A percentile compares a stretch with the other conserved stretches of the same genome.
Conservation (phyloP, 441 rosid species). For the Lagerstroemia fauriei region DNA sequence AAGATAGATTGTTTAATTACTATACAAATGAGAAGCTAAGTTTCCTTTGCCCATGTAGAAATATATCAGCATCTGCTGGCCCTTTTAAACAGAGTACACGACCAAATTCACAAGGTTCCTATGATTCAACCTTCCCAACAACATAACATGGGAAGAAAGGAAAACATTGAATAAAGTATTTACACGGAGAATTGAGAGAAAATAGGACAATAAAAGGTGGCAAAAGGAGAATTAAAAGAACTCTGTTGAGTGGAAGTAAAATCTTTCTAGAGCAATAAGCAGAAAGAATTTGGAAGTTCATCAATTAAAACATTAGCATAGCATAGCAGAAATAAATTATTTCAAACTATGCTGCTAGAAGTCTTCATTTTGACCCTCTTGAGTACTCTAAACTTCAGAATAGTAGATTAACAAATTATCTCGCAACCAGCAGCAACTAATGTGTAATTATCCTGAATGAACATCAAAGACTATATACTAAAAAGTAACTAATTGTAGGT, state of each 20-base stretch:
- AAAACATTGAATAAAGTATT: background rate
- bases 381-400: too few species aligned
- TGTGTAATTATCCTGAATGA: background rate
- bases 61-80: slow-evolving; percentile 87
- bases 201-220: background rate
- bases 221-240: background rate
- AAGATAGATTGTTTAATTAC: slow-evolving; percentile 46
- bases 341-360: too few species aligned
- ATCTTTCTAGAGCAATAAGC: background rate
- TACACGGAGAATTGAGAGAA: slow-evolving; percentile 1
- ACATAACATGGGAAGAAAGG: slow-evolving; percentile 65
- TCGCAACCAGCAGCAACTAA: background rate
- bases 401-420: background rate
- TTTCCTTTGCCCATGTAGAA: slow-evolving; percentile 95
- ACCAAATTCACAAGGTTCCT: slow-evolving; percentile 88
- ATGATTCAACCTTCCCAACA: slow-evolving; percentile 93
- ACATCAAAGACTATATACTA: too few species aligned
- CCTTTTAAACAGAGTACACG: slow-evolving; percentile 92
- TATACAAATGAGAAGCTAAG: slow-evolving; percentile 87
- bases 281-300: too few species aligned
- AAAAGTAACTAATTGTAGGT: too few species aligned
- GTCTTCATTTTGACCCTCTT: too few species aligned
- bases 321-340: too few species aligned
- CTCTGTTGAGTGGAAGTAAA: background rate
- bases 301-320: too few species aligned